Base-by-base conservation (phyloP, 768 basidiomycete species). In the Tulasnella sp. region DNA sequence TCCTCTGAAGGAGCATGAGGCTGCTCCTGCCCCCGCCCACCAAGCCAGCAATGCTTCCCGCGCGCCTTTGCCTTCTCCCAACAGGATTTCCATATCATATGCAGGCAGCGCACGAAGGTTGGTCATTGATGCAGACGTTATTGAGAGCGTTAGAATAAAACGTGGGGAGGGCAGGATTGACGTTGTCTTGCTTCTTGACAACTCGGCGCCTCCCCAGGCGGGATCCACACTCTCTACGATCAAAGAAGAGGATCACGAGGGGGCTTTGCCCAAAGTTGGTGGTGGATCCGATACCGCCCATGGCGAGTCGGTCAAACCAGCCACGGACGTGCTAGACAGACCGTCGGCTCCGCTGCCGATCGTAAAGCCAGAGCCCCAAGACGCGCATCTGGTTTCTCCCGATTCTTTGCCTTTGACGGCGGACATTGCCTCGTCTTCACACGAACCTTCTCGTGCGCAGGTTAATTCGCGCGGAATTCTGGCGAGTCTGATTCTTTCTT, bases 41-140 rank as follows among this genome's bases (percentile, higher is more conserved):
- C 69, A 42, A 38, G 19, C 1, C 12, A 14, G 80, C 79, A 37
- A 80, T 37, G 36, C 37, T 38, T 25, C n/a, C 29, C 40, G 37
- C 40, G 37, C n/a, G 29, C 64, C 58, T 19, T 22, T 67, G 36
- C 75, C 78, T 6, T 72, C 75, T 14, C 71, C 77, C n/a, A 83
- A 86, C 75, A 80, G 86, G 25, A 79, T 99, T n/a, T 97, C 96
- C 9, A 95, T 99, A 82, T 92, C 97, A 0, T 99, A 97, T 83
- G 94, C 95, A 75, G 91, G 91, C 64, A 95, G 94, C 71, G 91
- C 91, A 77, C 86, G 93, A 70, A 88, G 97, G 52, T 85, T 99
- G 71, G 91, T 97, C 36, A 86, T 99, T 76, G 91, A 99, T 82
- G 93, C 97, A 1, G 91, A 92, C 79, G 89, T 92, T 37, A 93